Conservation (phyloP, 2,329 filamentous ascomycete species). For the Paecilomyces dactylethromorphus region DNA sequence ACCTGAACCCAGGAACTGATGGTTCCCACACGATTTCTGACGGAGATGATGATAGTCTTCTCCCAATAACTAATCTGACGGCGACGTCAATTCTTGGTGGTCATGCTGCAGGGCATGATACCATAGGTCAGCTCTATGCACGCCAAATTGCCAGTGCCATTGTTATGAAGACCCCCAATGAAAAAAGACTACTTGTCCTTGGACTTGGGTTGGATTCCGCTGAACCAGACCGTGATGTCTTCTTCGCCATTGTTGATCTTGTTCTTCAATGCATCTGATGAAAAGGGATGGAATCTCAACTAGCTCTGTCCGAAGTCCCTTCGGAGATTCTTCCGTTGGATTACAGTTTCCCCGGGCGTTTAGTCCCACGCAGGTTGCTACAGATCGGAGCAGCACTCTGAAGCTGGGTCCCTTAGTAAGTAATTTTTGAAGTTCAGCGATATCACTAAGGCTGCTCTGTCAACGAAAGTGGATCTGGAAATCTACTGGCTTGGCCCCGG, state of each 20-base stretch:
- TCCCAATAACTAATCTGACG: conserved; percentile 76
- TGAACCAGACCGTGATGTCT: conserved; percentile 33
- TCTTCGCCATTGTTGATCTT: conserved; percentile 38
- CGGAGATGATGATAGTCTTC: conserved; percentile 48
- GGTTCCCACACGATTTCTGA: conserved; percentile 32
- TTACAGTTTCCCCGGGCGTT: background rate
- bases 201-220: conserved; percentile 50
- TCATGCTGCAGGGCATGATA: conserved; percentile 71
- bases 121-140: conserved; percentile 78
- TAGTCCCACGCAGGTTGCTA: background rate
- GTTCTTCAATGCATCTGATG: conserved; percentile 35
- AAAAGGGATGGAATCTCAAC: background rate
- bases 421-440: background rate
- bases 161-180: conserved; percentile 60
- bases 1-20: conserved; percentile 27
- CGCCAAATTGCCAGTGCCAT: conserved; percentile 82
- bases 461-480: background rate
- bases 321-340: background rate
- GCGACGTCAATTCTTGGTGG: conserved; percentile 83
- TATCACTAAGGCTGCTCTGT: background rate
- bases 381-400: background rate
- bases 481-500: background rate
- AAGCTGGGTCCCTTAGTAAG: background rate
- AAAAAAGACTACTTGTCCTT: conserved; percentile 53
- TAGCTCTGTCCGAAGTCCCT: background rate